phyloP scores from a whole-genome alignment of 257 asterid genomes.

The Henckelia pumila region DNA sequence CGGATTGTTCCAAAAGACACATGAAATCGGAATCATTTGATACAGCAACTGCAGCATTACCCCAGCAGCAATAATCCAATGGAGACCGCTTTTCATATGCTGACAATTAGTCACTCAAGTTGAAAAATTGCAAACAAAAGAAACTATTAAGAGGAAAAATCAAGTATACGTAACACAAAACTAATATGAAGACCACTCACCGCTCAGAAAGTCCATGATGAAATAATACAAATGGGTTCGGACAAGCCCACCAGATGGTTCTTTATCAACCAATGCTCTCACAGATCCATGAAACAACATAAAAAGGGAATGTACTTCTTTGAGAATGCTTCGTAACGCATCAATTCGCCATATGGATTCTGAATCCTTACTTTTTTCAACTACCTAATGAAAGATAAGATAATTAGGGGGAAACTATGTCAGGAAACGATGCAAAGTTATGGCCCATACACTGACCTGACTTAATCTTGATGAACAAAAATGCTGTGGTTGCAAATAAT shows the following conservation, averaged over 20 bases:
- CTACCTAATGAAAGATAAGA: slow-evolving; percentile 53
- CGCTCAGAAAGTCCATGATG: slow-evolving; percentile 90
- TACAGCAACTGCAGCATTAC: slow-evolving; percentile 90
- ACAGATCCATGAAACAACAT: slow-evolving; percentile 88
- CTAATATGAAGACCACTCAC: slow-evolving; percentile 52
- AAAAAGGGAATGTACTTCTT: slow-evolving; percentile 88
- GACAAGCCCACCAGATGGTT: slow-evolving; percentile 82
- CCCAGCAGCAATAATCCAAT: slow-evolving; percentile 97
- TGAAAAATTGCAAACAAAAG: slow-evolving; percentile 49
- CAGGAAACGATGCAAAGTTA: slow-evolving; percentile 14
- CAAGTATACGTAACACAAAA: slow-evolving; percentile 31
- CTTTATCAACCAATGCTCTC: slow-evolving; percentile 79
- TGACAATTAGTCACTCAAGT: slow-evolving; percentile 88
- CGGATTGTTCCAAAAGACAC: slow-evolving; percentile 67
- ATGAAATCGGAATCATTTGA: slow-evolving; percentile 65
- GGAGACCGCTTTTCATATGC: slow-evolving; percentile 94
- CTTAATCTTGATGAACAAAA: neutral
- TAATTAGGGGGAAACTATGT: slow-evolving; percentile 20
- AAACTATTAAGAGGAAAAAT: slow-evolving; percentile 30
- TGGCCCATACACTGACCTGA: slow-evolving; percentile 4
- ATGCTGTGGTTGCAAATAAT: neutral
- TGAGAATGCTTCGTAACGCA: slow-evolving; percentile 66
- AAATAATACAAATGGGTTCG: slow-evolving; percentile 76
- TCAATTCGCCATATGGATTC: slow-evolving; percentile 85
- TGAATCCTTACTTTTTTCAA: slow-evolving; percentile 66